Percentiles rank a stretch among this genome's conserved stretches.
Evolutionary conservation across 2,329 filamentous ascomycete species (phyloP).

Genomic region (Xylariales sp.): DNA sequence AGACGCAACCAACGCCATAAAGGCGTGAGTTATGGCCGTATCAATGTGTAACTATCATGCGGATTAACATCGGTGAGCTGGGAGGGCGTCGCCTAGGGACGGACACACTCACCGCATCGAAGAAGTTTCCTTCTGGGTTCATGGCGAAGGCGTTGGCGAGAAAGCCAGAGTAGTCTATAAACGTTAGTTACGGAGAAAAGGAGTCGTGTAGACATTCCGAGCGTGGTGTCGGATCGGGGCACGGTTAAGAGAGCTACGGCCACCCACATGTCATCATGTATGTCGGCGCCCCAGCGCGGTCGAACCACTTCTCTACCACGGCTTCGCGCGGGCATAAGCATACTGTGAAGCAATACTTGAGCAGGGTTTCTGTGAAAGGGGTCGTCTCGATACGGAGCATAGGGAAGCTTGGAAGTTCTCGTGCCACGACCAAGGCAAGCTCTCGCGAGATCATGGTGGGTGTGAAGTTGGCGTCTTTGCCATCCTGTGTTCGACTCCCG

Average conservation of each 20-base stretch:
- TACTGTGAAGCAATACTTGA: conserved; percentile 51
- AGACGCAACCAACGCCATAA: conserved; percentile 51
- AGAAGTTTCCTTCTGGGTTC: conserved; percentile 50
- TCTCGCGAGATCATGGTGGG: conserved; percentile 47
- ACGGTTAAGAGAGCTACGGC: background rate
- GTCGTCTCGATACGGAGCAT: conserved; percentile 51
- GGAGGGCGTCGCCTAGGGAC: background rate
- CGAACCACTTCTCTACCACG: conserved; percentile 50
- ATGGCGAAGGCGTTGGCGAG: conserved; percentile 50
- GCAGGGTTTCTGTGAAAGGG: conserved; percentile 48
- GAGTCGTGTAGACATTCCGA: background rate
- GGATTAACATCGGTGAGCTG: conserved; percentile 25
- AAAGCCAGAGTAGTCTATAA: conserved; percentile 49
- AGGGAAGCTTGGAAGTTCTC: conserved; percentile 49
- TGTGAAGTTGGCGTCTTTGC: conserved; percentile 39
- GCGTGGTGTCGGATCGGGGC: background rate
- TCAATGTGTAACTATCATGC: conserved; percentile 48
- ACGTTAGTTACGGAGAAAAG: conserved; percentile 27
- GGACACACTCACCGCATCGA: conserved; percentile 46
- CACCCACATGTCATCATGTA: conserved; percentile 50
- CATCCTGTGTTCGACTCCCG: conserved; percentile 10
- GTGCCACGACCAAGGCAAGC: conserved; percentile 48
- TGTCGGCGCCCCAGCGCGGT: conserved; percentile 48
- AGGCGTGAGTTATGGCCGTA: conserved; percentile 50
- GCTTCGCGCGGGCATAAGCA: conserved; percentile 50